Evolutionary conservation across 1,284 basidiomycete genomes (phyloP), one percentile per base, ranked within the genome.

Genomic region (Anthracocystis walkeri): DNA sequence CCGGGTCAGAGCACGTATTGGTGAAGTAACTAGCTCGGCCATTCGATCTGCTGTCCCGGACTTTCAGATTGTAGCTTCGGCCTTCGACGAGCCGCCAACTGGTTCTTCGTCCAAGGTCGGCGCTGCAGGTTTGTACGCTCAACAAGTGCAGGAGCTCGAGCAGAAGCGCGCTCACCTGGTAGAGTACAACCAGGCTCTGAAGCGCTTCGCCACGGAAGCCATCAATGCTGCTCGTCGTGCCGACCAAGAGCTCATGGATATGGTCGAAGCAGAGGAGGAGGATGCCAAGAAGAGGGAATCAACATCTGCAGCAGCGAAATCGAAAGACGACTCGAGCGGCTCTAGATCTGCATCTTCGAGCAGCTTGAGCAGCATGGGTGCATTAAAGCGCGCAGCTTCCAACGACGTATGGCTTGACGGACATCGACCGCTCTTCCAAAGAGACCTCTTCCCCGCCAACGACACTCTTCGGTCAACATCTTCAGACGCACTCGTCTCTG

Each of bases 111-210:
- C 63, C 42, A 72, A 60, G 33, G 45, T 44, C 5, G 46, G 52
- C 18, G 50, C 58, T 7, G 46, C 61, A 20, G 55, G 58, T 0
- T 8, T 69, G 25, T 72, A 66, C 29, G 68, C 68, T 18, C 60
- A 71, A 40, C 77, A 79, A 45, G 61, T 79, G 7, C 73, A 78
- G 44, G 77, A 79, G 21, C 59, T 79, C 21, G 77, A 79, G 27
- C 64, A 60, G 50, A 75, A 72, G 49, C 61, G 76, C 2, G 44
- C 63, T 0, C 66, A 75, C 12, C 52, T 79, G 16, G 58, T 79
- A 5, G 72, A 78, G n/a, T 68, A 65, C 57, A 78, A 80, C 33
- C 60, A 62, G 52, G 77, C 68, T 12, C 64, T 80, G 7, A 79
- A 79, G 33, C 63, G 78, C 0, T 53, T 70, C 12, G 75, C 73